Conservation (phyloP, 192 early-diverging fungal genomes). For the Lobosporangium transversale region DNA sequence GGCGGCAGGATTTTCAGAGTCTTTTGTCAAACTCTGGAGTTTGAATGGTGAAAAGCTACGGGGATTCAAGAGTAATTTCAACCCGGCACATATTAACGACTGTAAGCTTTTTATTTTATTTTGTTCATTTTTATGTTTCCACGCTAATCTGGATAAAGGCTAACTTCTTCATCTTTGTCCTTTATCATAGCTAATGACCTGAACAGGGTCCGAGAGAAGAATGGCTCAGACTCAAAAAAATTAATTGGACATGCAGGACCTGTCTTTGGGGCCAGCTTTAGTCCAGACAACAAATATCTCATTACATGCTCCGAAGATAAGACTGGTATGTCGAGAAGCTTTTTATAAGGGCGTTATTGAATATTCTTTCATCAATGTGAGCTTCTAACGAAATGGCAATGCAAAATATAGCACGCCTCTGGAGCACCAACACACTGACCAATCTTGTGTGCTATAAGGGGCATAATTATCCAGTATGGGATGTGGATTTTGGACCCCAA, state of each 20-base stretch:
- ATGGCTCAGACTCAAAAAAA: slow-evolving; percentile 65
- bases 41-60: slow-evolving; percentile 78
- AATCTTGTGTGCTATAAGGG: slow-evolving; percentile 97
- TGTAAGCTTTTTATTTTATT: slow-evolving; percentile 52
- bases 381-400: neutral
- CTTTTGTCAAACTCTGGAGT: slow-evolving; percentile 93
- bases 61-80: slow-evolving; percentile 70
- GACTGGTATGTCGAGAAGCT: slow-evolving; percentile 73
- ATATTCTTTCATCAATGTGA: neutral
- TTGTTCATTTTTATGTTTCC: too few species aligned
- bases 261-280: slow-evolving; percentile 88
- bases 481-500: slow-evolving; percentile 89
- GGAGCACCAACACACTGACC: slow-evolving; percentile 90
- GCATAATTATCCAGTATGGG: slow-evolving; percentile 97
- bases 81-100: slow-evolving; percentile 63
- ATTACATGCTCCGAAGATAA: slow-evolving; percentile 93
- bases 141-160: neutral
- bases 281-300: slow-evolving; percentile 84
- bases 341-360: neutral
- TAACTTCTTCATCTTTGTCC: neutral
- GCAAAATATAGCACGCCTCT: slow-evolving; percentile 78
- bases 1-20: slow-evolving; percentile 94
- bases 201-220: slow-evolving; percentile 68
- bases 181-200: slow-evolving; percentile 67
- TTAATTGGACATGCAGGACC: slow-evolving; percentile 93